phyloP scores from a whole-genome alignment of 2,329 filamentous ascomycete species.

The Penicillium brevicompactum region DNA sequence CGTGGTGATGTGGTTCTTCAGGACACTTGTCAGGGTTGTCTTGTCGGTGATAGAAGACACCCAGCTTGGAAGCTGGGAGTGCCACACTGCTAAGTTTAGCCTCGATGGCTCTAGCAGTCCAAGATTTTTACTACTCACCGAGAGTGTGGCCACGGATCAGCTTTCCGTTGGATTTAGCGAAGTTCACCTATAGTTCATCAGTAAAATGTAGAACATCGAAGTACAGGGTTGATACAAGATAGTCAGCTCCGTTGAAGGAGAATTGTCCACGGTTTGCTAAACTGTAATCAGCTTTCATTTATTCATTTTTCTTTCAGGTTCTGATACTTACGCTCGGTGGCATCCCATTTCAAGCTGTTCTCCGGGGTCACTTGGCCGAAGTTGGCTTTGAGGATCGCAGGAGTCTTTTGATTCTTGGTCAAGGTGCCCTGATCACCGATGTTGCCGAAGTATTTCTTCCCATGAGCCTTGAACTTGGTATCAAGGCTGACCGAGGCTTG shows the following conservation, averaged over 20 bases:
- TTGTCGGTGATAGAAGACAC: slow-evolving; percentile 55
- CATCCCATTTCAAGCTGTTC: slow-evolving; percentile 67
- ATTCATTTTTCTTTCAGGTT: too few relatives aligned
- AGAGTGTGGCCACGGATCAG: slow-evolving; percentile 65
- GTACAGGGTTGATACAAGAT: slow-evolving; percentile 30
- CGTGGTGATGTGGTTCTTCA: slow-evolving; percentile 49
- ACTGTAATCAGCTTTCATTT: too few relatives aligned
- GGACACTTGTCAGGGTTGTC: slow-evolving; percentile 52
- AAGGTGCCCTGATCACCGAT: slow-evolving; percentile 57
- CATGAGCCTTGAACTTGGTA: slow-evolving; percentile 58
- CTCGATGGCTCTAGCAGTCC: background rate
- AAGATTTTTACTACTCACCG: slow-evolving; percentile 44
- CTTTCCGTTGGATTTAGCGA: slow-evolving; percentile 42
- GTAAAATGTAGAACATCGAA: slow-evolving; percentile 37
- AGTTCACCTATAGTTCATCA: slow-evolving; percentile 53
- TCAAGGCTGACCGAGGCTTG: slow-evolving; percentile 51
- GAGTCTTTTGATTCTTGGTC: slow-evolving; percentile 58
- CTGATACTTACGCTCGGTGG: slow-evolving; percentile 52
- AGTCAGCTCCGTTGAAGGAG: slow-evolving; percentile 56
- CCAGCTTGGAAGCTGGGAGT: slow-evolving; percentile 38
- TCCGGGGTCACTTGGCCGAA: slow-evolving; percentile 67
- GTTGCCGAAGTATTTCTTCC: slow-evolving; percentile 67
- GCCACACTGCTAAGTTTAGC: slow-evolving; percentile 33
- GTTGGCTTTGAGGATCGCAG: slow-evolving; percentile 62
- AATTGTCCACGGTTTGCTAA: background rate